Conservation (phyloP, 441 rosid genomes). For the Mallotus repandus region DNA sequence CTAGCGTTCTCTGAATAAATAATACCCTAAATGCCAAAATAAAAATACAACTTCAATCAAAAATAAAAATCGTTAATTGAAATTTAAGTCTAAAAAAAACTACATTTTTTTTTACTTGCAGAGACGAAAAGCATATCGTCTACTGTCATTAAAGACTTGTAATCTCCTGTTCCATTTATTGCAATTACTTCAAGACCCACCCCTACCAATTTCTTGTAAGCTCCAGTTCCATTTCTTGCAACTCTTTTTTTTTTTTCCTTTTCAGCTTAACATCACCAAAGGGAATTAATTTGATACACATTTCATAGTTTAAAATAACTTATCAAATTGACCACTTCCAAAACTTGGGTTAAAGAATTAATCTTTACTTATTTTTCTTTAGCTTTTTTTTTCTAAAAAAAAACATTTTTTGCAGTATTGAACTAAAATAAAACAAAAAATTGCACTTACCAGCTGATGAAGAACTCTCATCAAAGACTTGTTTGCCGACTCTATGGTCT, state of each 20-base stretch:
- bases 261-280: background rate
- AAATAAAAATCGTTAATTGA: too few species aligned
- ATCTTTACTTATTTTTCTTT: background rate
- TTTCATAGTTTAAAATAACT: background rate
- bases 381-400: too few species aligned
- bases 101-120: too few species aligned
- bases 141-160: too few species aligned
- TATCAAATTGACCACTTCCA: background rate
- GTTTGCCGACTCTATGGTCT: constrained; percentile 63
- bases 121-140: too few species aligned
- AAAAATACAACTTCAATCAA: too few species aligned
- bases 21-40: too few species aligned
- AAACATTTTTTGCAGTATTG: too few species aligned
- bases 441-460: constrained; percentile 37
- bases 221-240: background rate
- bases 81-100: too few species aligned
- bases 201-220: background rate
- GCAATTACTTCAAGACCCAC: background rate
- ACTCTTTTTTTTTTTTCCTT: constrained; percentile 1
- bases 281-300: background rate
- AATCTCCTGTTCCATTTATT: too few species aligned
- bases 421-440: background rate
- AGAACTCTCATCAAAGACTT: constrained; percentile 48
- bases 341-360: background rate
- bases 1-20: too few species aligned